These are phyloP conservation scores for Elaeagnus macrophylla DNA, from an alignment of 306 rosid genomes.

Conservation along the genomic window DNA sequence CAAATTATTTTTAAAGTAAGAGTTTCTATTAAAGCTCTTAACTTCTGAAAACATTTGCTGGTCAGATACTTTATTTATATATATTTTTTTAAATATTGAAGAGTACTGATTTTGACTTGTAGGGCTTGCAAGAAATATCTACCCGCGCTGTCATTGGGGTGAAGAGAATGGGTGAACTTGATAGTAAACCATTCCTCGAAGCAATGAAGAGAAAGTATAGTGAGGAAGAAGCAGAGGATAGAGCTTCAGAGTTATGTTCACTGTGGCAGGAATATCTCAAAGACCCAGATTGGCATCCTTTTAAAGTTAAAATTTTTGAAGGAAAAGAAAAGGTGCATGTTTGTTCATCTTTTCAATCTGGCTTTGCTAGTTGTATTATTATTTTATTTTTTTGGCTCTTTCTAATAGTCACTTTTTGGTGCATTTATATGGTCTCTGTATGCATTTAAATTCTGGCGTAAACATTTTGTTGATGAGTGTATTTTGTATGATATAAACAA, in stretches of 20 bases:
- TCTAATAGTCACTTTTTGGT: too few relatives aligned
- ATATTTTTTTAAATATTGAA: background rate
- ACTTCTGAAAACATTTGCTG: too few relatives aligned
- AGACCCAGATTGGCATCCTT: constrained; percentile 97
- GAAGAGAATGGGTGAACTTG: constrained; percentile 96
- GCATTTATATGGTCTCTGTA: too few relatives aligned
- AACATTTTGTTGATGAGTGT: too few relatives aligned
- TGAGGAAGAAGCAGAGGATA: constrained; percentile 69
- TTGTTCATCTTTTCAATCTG: constrained; percentile 12
- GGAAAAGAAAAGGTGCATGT: constrained; percentile 47
- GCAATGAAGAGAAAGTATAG: constrained; percentile 66
- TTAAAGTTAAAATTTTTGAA: constrained; percentile 36
- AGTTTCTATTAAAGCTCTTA: too few relatives aligned
- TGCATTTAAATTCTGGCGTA: too few relatives aligned
- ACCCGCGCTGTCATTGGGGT: constrained; percentile 42
- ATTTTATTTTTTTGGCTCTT: constrained; percentile 2
- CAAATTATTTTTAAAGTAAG: too few relatives aligned
- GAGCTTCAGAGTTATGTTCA: constrained; percentile 77
- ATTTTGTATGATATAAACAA: too few relatives aligned
- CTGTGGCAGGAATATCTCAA: constrained; percentile 86
- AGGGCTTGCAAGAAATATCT: constrained; percentile 62
- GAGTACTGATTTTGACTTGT: constrained; percentile 16
- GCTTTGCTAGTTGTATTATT: background rate
- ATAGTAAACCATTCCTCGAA: constrained; percentile 60
- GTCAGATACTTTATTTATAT: too few relatives aligned